Base-by-base conservation (phyloP, 306 rosid species). In the Canavalia gladiata region DNA sequence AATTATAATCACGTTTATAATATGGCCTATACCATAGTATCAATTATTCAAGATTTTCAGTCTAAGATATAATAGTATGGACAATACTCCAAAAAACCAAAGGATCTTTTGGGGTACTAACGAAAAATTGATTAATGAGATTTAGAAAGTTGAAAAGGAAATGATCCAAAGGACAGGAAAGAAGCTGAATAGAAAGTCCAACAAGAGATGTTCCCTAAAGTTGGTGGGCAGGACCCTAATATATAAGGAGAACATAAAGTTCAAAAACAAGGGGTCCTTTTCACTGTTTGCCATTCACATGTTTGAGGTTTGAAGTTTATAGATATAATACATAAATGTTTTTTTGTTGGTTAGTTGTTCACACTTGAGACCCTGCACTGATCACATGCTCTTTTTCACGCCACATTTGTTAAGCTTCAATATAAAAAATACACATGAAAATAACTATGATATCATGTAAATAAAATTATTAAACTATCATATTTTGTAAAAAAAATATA, bases 131-230 rank as follows among this genome's bases (percentile, higher is more conserved):
- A 81, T 74, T 41, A 5, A 5, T 25, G 28, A 57, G 11, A 18
- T 57, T 72, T 49, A 37, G 66, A 6, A 12, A 64, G 18, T n/a
- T 52, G n/a, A 73, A 33, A 52, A 62, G 13, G 0, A 72, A 35
- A 5, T 8, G 18, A 56, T 60, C 66, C 29, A 5, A 31, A 0
- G 51, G 41, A n/a, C 33, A 37, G 10, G 10, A 33, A 18, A 55
- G 39, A 60, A 64, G 28, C 2, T 18, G 39, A n/a, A 72, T 54
- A 34, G 47, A 72, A 50, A 35, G 7, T 8, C 13, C 63, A 54
- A 41, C 65, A 72, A 71, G 62, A 72, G 29, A 29, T 34, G 78
- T 59, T 59, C n/a, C 62, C 31, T 70, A 25, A 30, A 70, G 51
- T 49, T 69, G 30, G 8, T 18, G 63, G 64, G 0, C 33, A 72